Percentiles rank a stretch among this genome's conserved stretches.
Evolutionary conservation across 2,329 filamentous ascomycete species (phyloP).

Genomic region (Massarina eburnea): DNA sequence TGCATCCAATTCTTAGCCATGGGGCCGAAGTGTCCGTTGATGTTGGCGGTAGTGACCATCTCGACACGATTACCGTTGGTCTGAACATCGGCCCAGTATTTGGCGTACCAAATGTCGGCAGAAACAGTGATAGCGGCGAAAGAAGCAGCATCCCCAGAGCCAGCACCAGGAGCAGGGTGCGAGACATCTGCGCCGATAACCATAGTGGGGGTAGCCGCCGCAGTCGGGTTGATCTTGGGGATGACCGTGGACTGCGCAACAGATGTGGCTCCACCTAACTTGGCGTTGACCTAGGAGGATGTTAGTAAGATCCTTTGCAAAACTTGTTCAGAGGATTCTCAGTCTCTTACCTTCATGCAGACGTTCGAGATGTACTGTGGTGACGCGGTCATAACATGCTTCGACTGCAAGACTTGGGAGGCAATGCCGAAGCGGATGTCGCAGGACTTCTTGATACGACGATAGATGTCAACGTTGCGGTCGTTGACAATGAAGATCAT

Average conservation of each 20-base stretch:
- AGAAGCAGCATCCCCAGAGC: slow-evolving; percentile 57
- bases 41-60: slow-evolving; percentile 70
- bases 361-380: slow-evolving; percentile 92
- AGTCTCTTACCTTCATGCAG: slow-evolving; percentile 78
- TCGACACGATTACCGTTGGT: slow-evolving; percentile 83
- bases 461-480: slow-evolving; percentile 72
- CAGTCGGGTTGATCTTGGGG: slow-evolving; percentile 24
- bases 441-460: slow-evolving; percentile 83
- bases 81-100: slow-evolving; percentile 77
- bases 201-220: slow-evolving; percentile 59
- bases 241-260: slow-evolving; percentile 46
- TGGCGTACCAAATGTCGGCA: slow-evolving; percentile 67
- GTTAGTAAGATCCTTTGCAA: too few relatives aligned
- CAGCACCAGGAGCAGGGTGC: slow-evolving; percentile 67
- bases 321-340: background rate
- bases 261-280: slow-evolving; percentile 81
- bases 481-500: slow-evolving; percentile 76
- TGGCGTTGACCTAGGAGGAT: slow-evolving; percentile 70
- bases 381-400: slow-evolving; percentile 68
- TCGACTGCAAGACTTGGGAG: slow-evolving; percentile 76
- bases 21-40: slow-evolving; percentile 65
- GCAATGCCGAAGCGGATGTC: slow-evolving; percentile 84
- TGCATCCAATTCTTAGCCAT: slow-evolving; percentile 67
- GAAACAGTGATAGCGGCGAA: slow-evolving; percentile 87
- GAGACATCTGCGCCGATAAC: slow-evolving; percentile 91